Evolutionary conservation across 345 rosid genomes (phyloP), one percentile per base, ranked within the genome.

Genomic region (Hibiscus tridactylites): DNA sequence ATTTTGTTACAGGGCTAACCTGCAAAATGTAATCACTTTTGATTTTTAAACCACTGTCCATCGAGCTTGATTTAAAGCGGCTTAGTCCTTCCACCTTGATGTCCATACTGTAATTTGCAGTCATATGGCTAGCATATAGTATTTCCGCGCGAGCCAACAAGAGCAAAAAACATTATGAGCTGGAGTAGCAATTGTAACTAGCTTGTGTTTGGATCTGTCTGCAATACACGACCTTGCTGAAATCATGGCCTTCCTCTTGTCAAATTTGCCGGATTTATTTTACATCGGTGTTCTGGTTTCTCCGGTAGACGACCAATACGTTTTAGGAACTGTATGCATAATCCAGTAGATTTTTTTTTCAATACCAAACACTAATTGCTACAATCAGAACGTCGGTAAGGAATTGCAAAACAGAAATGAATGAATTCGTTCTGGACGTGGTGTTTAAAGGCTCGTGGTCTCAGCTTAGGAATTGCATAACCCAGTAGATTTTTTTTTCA

Each of bases 1-100:
- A 21, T 21, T 21, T 1, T 28, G 5, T 58, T 50, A 62, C 88
- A 84, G 88, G 85, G 70, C 39, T 82, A 76, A 75, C 52, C 59
- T 54, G 60, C 50, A 47, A 54, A 64, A 42, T 47, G 46, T 54
- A 26, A 9, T 49, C 28, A 56, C 42, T n/a, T 7, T 24, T 29
- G 11, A 44, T 31, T 17, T 62, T 15, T 37, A 4, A 50, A 62
- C 11, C 29, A 19, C 12, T 26, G 52, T 39, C 70, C 58, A 21
- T 16, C 8, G 15, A 21, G 35, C 21, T 28, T 26, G 19, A n/a
- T 49, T 63, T 73, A 52, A 73, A 46, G 29, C 9, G 2, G 60
- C 71, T n/a, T 29, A 9, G 39, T 29, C 31, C 59, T 37, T 16
- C 9, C 15, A 12, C 54, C 39, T 24, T 39, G 1, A 54, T 49